Evolutionary conservation across 2,329 filamentous ascomycete genomes (phyloP), one percentile per base, ranked within the genome.

Genomic region (Bisporella sp.): DNA sequence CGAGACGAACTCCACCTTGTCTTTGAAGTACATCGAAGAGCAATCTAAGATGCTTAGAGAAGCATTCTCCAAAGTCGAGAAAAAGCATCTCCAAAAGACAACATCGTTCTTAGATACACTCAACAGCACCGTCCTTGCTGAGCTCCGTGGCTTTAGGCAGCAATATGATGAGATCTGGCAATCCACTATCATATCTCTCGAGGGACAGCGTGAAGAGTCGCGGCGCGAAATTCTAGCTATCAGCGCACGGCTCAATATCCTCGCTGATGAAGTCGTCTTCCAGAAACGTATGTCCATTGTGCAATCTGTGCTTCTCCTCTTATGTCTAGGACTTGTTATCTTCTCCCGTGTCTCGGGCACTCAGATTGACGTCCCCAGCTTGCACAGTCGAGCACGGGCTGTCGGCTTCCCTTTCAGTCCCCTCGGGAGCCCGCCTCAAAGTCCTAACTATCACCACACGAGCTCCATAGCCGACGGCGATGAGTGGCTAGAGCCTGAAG

Each of bases 141-240:
- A 99, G 66, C 73, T 96, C 35, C 81, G 81, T 54, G 81, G 78
- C 46, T 85, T 93, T 55, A 81, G 89, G 47, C 81, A 84, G 52
- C 87, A 96, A 66, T 97, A 97, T 67, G 92, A 97, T 64, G 89
- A 96, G 63, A 83, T 97, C 9, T 97, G 92, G 91, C 91, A 96
- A 68, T 92, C 87, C 21, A 96, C 95, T 8, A 85, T 96, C 28
- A 84, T 96, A 49, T 91, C 95, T 31, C 79, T 97, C 11, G 90
- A 96, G 65, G 84, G 83, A 41, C 92, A 96, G 66, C 84, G 89
- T 41, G 87, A 95, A 63, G 84, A 89, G 59, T 88, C 88, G 12
- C 82, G 91, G 62, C 78, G 82, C 49, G 91, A 97, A 64, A 85
- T 95, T 53, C 76, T 90, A 41, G 91, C 91, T 3, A 76, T 97